Conservation (phyloP, 2,329 filamentous ascomycete genomes). For the Albophoma yamanashiensis region DNA sequence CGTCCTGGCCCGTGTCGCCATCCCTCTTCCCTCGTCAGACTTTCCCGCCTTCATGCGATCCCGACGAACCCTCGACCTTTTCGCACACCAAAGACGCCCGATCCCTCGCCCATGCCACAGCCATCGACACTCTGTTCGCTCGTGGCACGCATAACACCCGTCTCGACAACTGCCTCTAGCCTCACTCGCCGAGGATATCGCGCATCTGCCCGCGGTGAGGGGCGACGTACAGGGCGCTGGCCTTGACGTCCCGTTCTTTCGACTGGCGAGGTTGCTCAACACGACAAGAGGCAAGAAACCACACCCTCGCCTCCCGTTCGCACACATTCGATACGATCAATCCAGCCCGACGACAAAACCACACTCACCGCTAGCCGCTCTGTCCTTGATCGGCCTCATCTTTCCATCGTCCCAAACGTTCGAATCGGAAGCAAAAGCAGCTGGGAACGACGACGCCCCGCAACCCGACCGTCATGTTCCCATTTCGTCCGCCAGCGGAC, state of each 20-base stretch:
- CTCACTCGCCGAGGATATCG: background rate
- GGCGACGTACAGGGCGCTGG: background rate
- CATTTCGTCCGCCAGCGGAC: slow-evolving; percentile 19
- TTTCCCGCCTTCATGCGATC: background rate
- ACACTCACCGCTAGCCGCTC: background rate
- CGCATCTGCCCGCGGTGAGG: background rate
- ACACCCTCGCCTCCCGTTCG: background rate
- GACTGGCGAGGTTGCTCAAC: background rate
- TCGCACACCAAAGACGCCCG: background rate
- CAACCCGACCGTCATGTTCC: slow-evolving; percentile 18
- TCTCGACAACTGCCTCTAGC: background rate
- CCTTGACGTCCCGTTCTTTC: background rate
- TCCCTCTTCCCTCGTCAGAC: background rate
- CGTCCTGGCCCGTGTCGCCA: background rate
- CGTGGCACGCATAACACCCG: background rate
- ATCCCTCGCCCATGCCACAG: background rate
- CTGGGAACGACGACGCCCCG: background rate
- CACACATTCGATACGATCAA: background rate
- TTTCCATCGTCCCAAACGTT: background rate
- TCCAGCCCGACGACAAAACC: background rate
- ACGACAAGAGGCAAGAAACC: background rate
- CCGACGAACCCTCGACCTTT: background rate
- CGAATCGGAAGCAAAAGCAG: background rate
- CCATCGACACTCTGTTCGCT: background rate
- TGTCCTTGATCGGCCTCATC: background rate